Evolutionary conservation across 192 early-diverging fungal genomes (phyloP).

Genomic region (Geosiphon pyriformis): DNA sequence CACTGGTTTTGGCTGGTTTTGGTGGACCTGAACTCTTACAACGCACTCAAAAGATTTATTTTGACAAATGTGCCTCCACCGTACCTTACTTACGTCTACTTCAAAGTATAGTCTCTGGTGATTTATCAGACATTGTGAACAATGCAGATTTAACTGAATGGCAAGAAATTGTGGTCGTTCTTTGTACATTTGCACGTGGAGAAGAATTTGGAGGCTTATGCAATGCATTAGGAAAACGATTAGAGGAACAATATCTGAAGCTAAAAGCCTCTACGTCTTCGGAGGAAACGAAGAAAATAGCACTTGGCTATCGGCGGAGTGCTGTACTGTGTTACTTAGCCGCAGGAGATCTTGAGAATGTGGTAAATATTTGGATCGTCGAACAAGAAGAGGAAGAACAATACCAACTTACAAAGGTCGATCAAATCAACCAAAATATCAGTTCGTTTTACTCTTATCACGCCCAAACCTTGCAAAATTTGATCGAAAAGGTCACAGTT

Average conservation of each 20-base stretch:
- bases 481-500: slow-evolving; percentile 90
- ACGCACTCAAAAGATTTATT: slow-evolving; percentile 78
- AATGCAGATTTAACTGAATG: slow-evolving; percentile 77
- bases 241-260: slow-evolving; percentile 44
- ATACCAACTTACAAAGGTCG: slow-evolving; percentile 15
- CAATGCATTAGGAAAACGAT: slow-evolving; percentile 59
- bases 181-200: slow-evolving; percentile 87
- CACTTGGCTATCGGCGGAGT: slow-evolving; percentile 37
- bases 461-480: slow-evolving; percentile 57
- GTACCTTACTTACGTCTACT: slow-evolving; percentile 81
- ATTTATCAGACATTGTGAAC: slow-evolving; percentile 75
- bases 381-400: slow-evolving; percentile 49
- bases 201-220: slow-evolving; percentile 76
- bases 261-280: neutral
- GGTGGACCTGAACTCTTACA: slow-evolving; percentile 72
- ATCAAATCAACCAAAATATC: neutral
- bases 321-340: slow-evolving; percentile 82
- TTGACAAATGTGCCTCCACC: slow-evolving; percentile 61
- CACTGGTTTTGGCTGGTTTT: slow-evolving; percentile 81
- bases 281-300: slow-evolving; percentile 24
- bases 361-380: slow-evolving; percentile 76
- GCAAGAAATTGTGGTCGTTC: slow-evolving; percentile 87
- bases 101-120: slow-evolving; percentile 72
- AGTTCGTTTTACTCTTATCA: slow-evolving; percentile 41
- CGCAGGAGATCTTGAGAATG: slow-evolving; percentile 77